Conservation (phyloP, 306 rosid genomes). For the Medicago truncatula region DNA sequence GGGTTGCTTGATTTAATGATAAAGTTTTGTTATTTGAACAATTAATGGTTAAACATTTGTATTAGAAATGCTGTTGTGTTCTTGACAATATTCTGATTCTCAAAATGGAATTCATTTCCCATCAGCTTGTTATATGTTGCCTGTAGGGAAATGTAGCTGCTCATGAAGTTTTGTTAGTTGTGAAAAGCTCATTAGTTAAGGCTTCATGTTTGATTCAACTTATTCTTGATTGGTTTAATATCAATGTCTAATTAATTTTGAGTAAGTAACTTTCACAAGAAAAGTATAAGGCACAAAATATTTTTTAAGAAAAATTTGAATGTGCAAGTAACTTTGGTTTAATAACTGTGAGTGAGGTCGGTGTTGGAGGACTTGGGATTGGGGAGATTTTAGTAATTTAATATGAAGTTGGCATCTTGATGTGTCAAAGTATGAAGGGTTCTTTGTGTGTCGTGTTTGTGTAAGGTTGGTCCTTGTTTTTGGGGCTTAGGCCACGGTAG, state of each 20-base stretch:
- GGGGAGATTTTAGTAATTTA: neutral
- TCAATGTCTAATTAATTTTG: too few relatives aligned
- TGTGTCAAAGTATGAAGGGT: slow-evolving; percentile 9
- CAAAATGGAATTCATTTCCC: neutral
- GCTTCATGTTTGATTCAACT: too few relatives aligned
- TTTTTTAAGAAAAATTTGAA: neutral
- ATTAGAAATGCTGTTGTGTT: neutral
- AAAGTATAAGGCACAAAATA: too few relatives aligned
- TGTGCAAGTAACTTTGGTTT: neutral
- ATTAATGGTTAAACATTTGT: neutral
- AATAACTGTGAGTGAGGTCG: neutral
- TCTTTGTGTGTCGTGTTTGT: slow-evolving; percentile 5
- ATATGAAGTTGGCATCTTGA: slow-evolving; percentile 6
- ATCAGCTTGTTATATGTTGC: neutral
- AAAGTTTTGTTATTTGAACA: neutral
- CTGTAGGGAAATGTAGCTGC: neutral
- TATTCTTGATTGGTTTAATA: too few relatives aligned
- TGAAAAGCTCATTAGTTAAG: neutral
- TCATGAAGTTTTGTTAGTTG: neutral
- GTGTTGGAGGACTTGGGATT: slow-evolving; percentile 26
- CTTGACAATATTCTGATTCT: slow-evolving; percentile 2
- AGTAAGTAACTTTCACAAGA: too few relatives aligned
- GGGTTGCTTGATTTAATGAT: neutral
- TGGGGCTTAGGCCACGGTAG: too few relatives aligned
- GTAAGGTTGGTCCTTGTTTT: neutral